These are phyloP conservation scores for Trametes gibbosa DNA, from an alignment of 768 basidiomycete species.

Conservation along the genomic window DNA sequence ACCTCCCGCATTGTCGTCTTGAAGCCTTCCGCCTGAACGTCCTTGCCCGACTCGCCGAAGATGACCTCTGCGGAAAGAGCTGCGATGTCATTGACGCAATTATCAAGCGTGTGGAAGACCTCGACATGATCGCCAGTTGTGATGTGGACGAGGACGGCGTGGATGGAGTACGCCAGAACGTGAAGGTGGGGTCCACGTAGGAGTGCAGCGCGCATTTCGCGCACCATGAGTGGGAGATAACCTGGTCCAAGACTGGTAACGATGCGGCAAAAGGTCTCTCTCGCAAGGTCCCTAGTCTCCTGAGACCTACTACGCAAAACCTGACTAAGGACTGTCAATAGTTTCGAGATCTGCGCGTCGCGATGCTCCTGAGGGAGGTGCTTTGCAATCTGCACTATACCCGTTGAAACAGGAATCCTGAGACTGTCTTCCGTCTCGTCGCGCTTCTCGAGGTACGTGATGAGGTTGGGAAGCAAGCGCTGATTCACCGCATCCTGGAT, in stretches of 20 bases:
- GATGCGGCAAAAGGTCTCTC: slow-evolving; percentile 82
- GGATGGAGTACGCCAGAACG: slow-evolving; percentile 80
- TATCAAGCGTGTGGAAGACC: slow-evolving; percentile 65
- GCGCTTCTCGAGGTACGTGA: slow-evolving; percentile 78
- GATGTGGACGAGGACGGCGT: slow-evolving; percentile 79
- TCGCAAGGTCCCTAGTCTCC: slow-evolving; percentile 83
- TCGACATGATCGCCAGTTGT: slow-evolving; percentile 58
- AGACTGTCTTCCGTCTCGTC: slow-evolving; percentile 80
- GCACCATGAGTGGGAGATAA: slow-evolving; percentile 70
- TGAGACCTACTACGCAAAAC: slow-evolving; percentile 91
- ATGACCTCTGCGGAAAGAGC: slow-evolving; percentile 85
- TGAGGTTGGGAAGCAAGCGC: slow-evolving; percentile 75
- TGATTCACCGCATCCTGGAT: slow-evolving; percentile 76
- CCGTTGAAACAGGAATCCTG: slow-evolving; percentile 85
- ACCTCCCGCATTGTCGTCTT: slow-evolving; percentile 95
- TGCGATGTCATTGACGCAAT: slow-evolving; percentile 74
- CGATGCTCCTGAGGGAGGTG: slow-evolving; percentile 67
- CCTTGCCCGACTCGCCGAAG: slow-evolving; percentile 91
- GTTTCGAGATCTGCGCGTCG: slow-evolving; percentile 65
- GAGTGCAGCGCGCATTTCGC: slow-evolving; percentile 82
- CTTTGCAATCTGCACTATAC: slow-evolving; percentile 80
- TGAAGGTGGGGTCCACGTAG: slow-evolving; percentile 92
- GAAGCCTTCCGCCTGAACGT: slow-evolving; percentile 86
- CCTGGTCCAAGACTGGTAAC: slow-evolving; percentile 66
- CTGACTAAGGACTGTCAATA: slow-evolving; percentile 85